phyloP scores from a whole-genome alignment of 805 yeast species.

The Candida sphagnicola region DNA sequence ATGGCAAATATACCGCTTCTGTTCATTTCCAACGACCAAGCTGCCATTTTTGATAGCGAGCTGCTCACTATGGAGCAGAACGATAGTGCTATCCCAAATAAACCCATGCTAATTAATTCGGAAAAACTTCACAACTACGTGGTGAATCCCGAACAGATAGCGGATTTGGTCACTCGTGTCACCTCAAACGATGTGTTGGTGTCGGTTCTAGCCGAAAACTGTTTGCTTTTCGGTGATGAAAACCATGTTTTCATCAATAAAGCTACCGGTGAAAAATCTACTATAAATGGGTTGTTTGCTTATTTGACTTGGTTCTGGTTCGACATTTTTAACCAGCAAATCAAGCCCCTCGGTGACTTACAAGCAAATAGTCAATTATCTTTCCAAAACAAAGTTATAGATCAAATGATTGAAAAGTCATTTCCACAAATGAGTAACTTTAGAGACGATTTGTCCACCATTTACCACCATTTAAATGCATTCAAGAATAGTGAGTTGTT shows the following conservation, averaged over 20 bases:
- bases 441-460: neutral
- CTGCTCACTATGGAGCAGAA: constrained; percentile 24
- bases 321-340: constrained; percentile 20
- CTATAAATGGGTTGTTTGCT: constrained; percentile 23
- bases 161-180: constrained; percentile 30
- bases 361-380: constrained; percentile 5
- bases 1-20: constrained; percentile 10
- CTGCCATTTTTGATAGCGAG: constrained; percentile 24
- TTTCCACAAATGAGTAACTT: neutral
- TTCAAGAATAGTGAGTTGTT: constrained; percentile 13
- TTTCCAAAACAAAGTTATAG: constrained; percentile 9
- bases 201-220: constrained; percentile 24
- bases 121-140: constrained; percentile 23
- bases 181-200: constrained; percentile 25
- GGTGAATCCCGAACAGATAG: constrained; percentile 27
- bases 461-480: constrained; percentile 5
- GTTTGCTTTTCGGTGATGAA: constrained; percentile 25
- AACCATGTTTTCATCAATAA: constrained; percentile 18
- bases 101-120: constrained; percentile 14
- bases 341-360: constrained; percentile 13
- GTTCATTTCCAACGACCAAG: constrained; percentile 28
- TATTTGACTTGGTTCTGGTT: constrained; percentile 27
- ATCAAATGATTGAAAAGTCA: neutral
- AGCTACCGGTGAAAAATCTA: constrained; percentile 7
- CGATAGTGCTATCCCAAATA: constrained; percentile 31